Conservation (phyloP, 1,284 basidiomycete species). For the Heterobasidion occidentale region DNA sequence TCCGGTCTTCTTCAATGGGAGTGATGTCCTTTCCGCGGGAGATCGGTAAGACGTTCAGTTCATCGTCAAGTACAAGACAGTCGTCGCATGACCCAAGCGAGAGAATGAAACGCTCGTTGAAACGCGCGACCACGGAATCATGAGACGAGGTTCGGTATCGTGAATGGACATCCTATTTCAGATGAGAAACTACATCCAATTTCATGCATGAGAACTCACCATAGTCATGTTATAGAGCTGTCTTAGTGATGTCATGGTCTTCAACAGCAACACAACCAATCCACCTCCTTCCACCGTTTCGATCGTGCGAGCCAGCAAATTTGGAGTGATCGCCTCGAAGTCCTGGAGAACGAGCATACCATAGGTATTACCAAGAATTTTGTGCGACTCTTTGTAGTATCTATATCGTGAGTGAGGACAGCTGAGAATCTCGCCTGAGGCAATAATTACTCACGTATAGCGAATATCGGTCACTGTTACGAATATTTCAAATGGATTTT, state of each 20-base stretch:
- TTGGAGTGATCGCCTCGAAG: conserved; percentile 98
- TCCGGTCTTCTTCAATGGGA: conserved; percentile 51
- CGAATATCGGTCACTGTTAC: conserved; percentile 98
- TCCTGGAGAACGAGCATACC: conserved; percentile 98
- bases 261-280: conserved; percentile 84
- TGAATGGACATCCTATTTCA: conserved; percentile 79
- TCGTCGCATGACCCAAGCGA: conserved; percentile 87
- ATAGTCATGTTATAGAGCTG: conserved; percentile 97
- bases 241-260: conserved; percentile 91
- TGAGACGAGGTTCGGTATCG: conserved; percentile 91
- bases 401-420: conserved; percentile 19
- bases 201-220: conserved; percentile 40
- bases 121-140: conserved; percentile 86
- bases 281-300: conserved; percentile 99
- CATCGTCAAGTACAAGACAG: conserved; percentile 94
- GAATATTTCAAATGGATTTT: conserved; percentile 97
- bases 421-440: not conserved
- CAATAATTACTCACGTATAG: conserved; percentile 64
- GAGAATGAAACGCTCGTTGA: conserved; percentile 98
- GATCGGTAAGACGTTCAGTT: conserved; percentile 95
- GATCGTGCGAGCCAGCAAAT: conserved; percentile 92
- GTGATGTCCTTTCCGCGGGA: conserved; percentile 94
- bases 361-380: conserved; percentile 95
- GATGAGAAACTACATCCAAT: not conserved
- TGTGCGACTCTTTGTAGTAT: conserved; percentile 92